These are phyloP conservation scores for Cladosporium sp. DNA, from an alignment of 2,329 filamentous ascomycete species.

Conservation along the genomic window DNA sequence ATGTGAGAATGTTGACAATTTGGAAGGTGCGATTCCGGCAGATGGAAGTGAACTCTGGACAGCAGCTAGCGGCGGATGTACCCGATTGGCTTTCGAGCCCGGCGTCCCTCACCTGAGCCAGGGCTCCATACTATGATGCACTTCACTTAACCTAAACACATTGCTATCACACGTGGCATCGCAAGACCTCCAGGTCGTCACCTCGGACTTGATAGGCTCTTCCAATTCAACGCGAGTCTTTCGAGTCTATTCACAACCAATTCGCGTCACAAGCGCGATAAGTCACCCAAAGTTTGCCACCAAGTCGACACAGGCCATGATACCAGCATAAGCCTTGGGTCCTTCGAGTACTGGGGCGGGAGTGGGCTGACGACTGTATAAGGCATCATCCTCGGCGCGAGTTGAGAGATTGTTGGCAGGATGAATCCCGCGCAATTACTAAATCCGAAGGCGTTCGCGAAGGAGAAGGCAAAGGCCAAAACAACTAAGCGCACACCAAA, in stretches of 20 bases:
- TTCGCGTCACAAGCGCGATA: background rate
- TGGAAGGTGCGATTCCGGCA: too few species aligned
- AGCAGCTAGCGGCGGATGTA: too few species aligned
- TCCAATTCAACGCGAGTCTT: too few species aligned
- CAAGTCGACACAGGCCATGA: constrained; percentile 14
- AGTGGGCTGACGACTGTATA: background rate
- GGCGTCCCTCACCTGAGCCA: too few species aligned
- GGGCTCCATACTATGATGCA: background rate
- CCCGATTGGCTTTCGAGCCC: too few species aligned
- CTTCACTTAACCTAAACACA: background rate
- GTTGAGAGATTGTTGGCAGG: background rate
- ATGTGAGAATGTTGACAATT: too few species aligned
- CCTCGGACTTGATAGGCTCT: too few species aligned
- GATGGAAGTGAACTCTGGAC: too few species aligned
- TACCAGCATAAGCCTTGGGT: background rate
- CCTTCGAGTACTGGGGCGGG: background rate
- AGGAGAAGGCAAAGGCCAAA: constrained; percentile 27
- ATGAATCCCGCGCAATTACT: constrained; percentile 35
- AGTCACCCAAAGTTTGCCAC: background rate
- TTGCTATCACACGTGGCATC: too few species aligned
- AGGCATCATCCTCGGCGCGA: background rate
- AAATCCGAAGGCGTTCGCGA: constrained; percentile 36
- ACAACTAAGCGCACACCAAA: constrained; percentile 21
- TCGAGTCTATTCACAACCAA: too few species aligned
- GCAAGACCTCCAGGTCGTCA: too few species aligned